Evolutionary conservation across 805 yeast species (phyloP).

Genomic region (Kodamaea sagamina): DNA sequence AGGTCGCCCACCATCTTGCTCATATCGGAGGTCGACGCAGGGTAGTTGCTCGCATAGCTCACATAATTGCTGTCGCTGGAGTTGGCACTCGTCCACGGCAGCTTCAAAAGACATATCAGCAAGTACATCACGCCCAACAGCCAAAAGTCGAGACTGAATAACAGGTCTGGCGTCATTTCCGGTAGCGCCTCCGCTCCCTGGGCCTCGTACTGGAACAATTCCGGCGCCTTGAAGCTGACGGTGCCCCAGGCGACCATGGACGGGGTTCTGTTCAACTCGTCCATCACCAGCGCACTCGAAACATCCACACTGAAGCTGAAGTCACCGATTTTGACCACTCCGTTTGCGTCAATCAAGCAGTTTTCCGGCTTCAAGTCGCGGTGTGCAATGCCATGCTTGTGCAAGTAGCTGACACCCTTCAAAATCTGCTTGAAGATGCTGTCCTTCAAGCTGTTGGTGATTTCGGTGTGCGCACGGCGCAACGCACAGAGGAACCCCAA

Average conservation of each 20-base stretch:
- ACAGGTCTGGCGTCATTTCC: background rate
- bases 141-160: conserved; percentile 47
- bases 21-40: conserved; percentile 18
- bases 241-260: conserved; percentile 48
- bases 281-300: conserved; percentile 28
- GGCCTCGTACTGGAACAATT: conserved; percentile 35
- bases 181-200: background rate
- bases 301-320: conserved; percentile 47
- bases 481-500: conserved; percentile 43
- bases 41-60: conserved; percentile 31
- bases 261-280: conserved; percentile 20
- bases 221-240: conserved; percentile 57
- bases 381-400: conserved; percentile 45
- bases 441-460: conserved; percentile 42
- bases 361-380: conserved; percentile 60
- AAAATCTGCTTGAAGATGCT: conserved; percentile 48
- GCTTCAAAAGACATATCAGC: conserved; percentile 43
- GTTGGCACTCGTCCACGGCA: conserved; percentile 51
- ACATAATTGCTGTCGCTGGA: conserved; percentile 22
- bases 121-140: conserved; percentile 52
- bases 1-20: conserved; percentile 16
- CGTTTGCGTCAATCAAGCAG: conserved; percentile 46
- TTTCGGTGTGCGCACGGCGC: conserved; percentile 34
- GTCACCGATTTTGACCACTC: conserved; percentile 49
- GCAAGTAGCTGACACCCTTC: conserved; percentile 47